Conservation (phyloP, 2,329 filamentous ascomycete species). For the Colletotrichum falcatum region DNA sequence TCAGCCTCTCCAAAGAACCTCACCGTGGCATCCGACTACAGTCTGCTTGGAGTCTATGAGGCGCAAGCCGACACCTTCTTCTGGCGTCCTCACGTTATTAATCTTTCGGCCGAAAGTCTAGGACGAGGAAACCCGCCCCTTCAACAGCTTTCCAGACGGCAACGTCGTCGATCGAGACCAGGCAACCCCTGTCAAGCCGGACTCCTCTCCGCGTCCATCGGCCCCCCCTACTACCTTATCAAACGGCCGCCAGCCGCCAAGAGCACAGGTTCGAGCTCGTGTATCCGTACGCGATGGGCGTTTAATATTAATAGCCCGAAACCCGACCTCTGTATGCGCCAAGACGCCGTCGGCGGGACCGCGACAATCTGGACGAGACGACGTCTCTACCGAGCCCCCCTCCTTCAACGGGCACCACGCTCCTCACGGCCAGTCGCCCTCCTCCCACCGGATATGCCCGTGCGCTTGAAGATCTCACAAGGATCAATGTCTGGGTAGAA, state of each 20-base stretch:
- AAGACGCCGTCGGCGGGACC: background rate
- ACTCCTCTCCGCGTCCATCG: background rate
- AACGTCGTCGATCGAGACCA: too few relatives aligned
- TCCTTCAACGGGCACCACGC: too few relatives aligned
- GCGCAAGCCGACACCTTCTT: too few relatives aligned
- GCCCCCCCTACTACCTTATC: background rate
- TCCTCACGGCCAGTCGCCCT: too few relatives aligned
- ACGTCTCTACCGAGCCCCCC: too few relatives aligned
- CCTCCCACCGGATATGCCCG: too few relatives aligned
- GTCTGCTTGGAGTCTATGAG: too few relatives aligned
- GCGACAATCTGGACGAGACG: too few relatives aligned
- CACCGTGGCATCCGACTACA: background rate
- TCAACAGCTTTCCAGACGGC: background rate
- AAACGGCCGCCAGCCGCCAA: constrained; percentile 20
- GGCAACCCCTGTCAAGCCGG: background rate
- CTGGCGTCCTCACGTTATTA: too few relatives aligned
- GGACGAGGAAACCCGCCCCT: too few relatives aligned
- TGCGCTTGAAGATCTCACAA: too few relatives aligned
- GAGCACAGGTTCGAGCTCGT: constrained; percentile 38
- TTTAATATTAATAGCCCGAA: constrained; percentile 36
- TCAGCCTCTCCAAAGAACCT: background rate
- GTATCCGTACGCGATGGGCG: constrained; percentile 31
- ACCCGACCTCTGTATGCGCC: constrained; percentile 27
- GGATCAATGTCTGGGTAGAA: background rate
- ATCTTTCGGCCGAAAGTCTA: too few relatives aligned